These are phyloP conservation scores for Pleurotus cornucopiae DNA, from an alignment of 768 basidiomycete genomes.

Conservation along the genomic window DNA sequence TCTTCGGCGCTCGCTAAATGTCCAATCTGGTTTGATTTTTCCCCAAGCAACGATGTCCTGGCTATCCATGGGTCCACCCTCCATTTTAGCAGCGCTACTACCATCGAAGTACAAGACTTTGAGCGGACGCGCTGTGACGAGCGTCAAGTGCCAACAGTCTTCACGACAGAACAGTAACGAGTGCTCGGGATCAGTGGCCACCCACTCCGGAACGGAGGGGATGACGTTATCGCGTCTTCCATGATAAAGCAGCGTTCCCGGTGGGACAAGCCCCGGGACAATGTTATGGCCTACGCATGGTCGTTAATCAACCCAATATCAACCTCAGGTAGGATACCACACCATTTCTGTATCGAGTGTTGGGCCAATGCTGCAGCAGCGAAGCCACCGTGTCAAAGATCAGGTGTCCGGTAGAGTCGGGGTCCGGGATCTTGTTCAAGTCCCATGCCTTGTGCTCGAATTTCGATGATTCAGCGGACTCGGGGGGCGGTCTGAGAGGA, in stretches of 20 bases:
- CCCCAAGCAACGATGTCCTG: constrained; percentile 49
- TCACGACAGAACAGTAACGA: constrained; percentile 28
- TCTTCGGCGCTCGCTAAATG: constrained; percentile 27
- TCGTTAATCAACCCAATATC: neutral
- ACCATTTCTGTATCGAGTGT: constrained; percentile 44
- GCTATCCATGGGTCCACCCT: constrained; percentile 35
- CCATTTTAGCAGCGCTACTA: constrained; percentile 40
- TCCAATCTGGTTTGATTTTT: constrained; percentile 16
- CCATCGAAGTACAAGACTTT: constrained; percentile 52
- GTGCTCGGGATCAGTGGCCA: constrained; percentile 19
- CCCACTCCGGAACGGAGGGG: constrained; percentile 16
- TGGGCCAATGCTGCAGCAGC: constrained; percentile 39
- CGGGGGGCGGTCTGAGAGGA: neutral
- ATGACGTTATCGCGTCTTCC: constrained; percentile 11
- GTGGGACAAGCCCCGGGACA: constrained; percentile 15
- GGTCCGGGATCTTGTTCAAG: neutral
- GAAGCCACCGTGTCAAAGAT: constrained; percentile 29
- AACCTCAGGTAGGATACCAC: neutral
- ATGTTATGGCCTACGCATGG: constrained; percentile 16
- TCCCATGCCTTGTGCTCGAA: neutral
- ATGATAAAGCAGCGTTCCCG: constrained; percentile 21
- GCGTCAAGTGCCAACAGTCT: constrained; percentile 37
- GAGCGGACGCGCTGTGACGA: constrained; percentile 32
- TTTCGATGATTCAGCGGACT: neutral
- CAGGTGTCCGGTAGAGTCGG: constrained; percentile 22